Evolutionary conservation across 2,329 filamentous ascomycete genomes (phyloP), one percentile per base, ranked within the genome.

Genomic region (Diplodia corticola): DNA sequence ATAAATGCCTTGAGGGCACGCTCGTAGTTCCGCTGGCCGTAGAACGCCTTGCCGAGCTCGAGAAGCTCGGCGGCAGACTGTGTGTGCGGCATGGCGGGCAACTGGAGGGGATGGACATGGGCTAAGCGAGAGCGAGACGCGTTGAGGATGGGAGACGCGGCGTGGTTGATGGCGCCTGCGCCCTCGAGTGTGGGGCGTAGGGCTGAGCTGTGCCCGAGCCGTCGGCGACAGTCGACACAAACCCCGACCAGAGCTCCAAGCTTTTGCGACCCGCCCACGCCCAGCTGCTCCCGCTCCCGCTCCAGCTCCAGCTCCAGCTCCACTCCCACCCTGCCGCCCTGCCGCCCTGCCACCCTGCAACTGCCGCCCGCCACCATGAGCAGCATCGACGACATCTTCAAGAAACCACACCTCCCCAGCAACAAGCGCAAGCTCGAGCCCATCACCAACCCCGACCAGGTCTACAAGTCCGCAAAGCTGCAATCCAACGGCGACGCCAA

Each of bases 331-430:
- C 17, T 28, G 30, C 28, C 51, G 13, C 37, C 15, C n/a, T 17
- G 33, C 24, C 35, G 50, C n/a, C 22, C 28, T 30, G 15, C 6
- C 22, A 20, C 30, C 26, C 65, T n/a, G n/a, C n/a, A n/a, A n/a
- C n/a, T n/a, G 24, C 28, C 60, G 20, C 30, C 51, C 63, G 28
- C 44, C 40, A 63, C 26, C 63, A 88, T 88, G 86, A 82, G 84
- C 26, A 86, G 82, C 73, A 83, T 88, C 69, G 85, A 88, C 73
- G 85, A 88, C 51, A 82, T 89, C 17, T 88, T 89, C 79, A 88
- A 86, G 79, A 83, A 84, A 75, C 82, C 84, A 0, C 78, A 77
- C 40, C 75, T 81, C 22, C 77, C 82, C 20, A 78, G 75, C 28
- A 76, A 74, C 63, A 89, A 89, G 75, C 85, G 86, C 72, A 89